A percentile compares a stretch with the other conserved stretches of the same genome.
Conservation (phyloP, 306 rosid species). For the Malus sieversii region DNA sequence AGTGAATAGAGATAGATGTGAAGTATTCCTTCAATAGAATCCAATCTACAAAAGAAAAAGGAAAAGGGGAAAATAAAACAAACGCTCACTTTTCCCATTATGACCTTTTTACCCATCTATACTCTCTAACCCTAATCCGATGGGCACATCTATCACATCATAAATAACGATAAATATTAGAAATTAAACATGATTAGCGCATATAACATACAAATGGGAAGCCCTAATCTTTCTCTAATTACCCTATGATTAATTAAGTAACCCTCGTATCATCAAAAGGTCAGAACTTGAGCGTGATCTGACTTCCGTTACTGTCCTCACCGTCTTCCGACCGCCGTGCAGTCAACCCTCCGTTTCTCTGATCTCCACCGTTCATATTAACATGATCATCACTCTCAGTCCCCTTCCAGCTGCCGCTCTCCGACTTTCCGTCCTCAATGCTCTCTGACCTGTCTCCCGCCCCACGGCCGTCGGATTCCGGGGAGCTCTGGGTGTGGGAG, state of each 20-base stretch:
- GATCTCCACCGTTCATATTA: constrained; percentile 40
- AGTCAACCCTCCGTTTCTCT: constrained; percentile 43
- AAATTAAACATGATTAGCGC: neutral
- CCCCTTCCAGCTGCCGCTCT: constrained; percentile 91
- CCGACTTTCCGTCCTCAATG: constrained; percentile 90
- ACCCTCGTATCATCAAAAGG: neutral
- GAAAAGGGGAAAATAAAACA: constrained; percentile 29
- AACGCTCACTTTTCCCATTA: constrained; percentile 31
- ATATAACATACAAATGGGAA: constrained; percentile 3
- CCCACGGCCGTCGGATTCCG: constrained; percentile 41
- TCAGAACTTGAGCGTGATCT: constrained; percentile 80
- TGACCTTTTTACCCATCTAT: constrained; percentile 34
- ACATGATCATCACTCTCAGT: constrained; percentile 53
- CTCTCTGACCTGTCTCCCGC: constrained; percentile 71
- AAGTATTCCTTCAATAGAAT: constrained; percentile 4
- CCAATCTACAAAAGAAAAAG: constrained; percentile 3
- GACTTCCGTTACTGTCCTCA: constrained; percentile 71
- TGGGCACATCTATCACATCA: neutral
- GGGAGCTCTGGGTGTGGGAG: constrained; percentile 48
- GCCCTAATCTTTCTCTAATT: neutral
- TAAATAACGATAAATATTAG: constrained; percentile 8
- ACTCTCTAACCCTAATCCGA: neutral
- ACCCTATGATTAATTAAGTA: neutral
- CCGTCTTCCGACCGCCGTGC: constrained; percentile 37
- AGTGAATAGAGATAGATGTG: neutral